phyloP scores from a whole-genome alignment of 441 rosid genomes.

The Brassica balearica region DNA sequence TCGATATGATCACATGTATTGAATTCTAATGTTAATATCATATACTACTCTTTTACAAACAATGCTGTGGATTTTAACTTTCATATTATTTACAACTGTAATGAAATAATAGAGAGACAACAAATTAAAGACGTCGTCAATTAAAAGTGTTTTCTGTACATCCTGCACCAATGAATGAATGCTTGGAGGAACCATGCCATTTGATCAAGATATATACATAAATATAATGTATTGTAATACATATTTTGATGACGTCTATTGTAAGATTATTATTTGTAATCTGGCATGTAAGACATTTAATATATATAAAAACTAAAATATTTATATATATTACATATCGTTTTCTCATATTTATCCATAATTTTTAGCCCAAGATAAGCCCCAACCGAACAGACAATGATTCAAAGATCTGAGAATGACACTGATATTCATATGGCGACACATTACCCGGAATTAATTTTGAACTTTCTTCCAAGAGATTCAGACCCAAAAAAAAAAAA shows the following conservation, averaged over 20 bases:
- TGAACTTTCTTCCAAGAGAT: not conserved
- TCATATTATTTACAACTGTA: not conserved
- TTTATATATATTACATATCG: not conserved
- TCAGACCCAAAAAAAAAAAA: constrained; percentile 1
- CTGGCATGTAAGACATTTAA: not conserved
- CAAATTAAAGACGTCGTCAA: not conserved
- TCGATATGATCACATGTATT: constrained; percentile 20
- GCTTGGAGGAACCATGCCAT: not conserved
- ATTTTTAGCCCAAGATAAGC: not conserved
- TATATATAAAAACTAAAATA: not conserved
- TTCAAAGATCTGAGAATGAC: not conserved
- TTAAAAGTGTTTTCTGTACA: constrained; percentile 6
- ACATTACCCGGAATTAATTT: not conserved
- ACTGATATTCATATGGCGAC: constrained; percentile 5
- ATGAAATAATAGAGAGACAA: not conserved
- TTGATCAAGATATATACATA: not conserved
- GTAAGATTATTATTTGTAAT: not conserved
- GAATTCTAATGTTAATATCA: constrained; percentile 10
- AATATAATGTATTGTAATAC: not conserved
- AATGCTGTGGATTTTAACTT: constrained; percentile 1
- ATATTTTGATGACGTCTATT: not conserved
- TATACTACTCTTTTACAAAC: constrained; percentile 12
- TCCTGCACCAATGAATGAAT: not conserved
- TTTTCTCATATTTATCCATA: constrained; percentile 23
- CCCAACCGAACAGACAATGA: constrained; percentile 15